Conservation (phyloP, 2,329 filamentous ascomycete species). For the Xylaria sp. region DNA sequence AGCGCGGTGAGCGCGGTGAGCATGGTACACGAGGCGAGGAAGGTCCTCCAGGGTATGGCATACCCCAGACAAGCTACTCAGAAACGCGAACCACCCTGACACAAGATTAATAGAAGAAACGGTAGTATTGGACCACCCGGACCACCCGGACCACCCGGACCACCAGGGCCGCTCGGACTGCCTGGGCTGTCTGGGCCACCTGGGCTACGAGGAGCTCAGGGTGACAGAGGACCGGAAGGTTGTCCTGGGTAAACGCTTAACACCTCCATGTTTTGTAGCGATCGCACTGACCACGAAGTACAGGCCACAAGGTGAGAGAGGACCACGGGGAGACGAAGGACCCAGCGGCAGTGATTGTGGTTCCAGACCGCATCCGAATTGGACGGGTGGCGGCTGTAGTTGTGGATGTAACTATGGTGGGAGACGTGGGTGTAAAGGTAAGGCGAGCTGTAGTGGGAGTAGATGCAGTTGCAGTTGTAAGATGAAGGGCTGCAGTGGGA, state of each 20-base stretch:
- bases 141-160: not conserved
- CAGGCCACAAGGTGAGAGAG: constrained; percentile 13
- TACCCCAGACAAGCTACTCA: not conserved
- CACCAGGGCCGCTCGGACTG: not conserved
- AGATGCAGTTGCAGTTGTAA: constrained; percentile 3
- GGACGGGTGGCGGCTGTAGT: not conserved
- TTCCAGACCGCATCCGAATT: no score
- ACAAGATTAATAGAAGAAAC: constrained; percentile 1
- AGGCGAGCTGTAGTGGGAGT: not conserved
- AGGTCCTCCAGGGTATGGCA: constrained; percentile 21
- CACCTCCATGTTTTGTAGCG: not conserved
- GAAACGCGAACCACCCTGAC: not conserved
- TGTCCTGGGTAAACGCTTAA: constrained; percentile 3
- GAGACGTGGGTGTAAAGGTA: not conserved
- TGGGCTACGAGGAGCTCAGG: constrained; percentile 1
- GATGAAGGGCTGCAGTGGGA: not conserved
- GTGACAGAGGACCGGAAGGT: constrained; percentile 9
- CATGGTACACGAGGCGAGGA: not conserved
- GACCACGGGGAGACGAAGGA: constrained; percentile 8
- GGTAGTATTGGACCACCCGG: constrained; percentile 8
- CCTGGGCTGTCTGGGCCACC: not conserved
- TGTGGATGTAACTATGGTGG: constrained; percentile 1
- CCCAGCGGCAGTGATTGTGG: not conserved
- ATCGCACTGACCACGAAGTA: not conserved
- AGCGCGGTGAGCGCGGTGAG: not conserved